These are phyloP conservation scores for Ilyonectria robusta DNA, from an alignment of 2,329 filamentous ascomycete species.

Conservation along the genomic window DNA sequence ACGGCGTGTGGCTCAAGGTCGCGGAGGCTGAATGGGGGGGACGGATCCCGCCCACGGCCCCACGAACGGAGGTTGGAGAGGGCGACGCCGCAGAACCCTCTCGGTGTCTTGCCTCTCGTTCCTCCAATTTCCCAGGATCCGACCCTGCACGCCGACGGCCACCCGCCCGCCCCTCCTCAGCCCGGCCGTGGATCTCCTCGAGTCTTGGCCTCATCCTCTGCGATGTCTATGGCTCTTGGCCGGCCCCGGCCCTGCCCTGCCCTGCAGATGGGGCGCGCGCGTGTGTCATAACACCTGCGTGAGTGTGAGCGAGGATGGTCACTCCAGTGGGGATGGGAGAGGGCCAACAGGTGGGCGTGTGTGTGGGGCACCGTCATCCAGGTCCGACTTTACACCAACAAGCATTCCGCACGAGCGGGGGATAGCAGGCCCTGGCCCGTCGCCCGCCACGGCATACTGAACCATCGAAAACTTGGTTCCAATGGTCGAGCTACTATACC, in stretches of 20 bases:
- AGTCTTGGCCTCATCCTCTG: background rate
- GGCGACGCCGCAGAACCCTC: background rate
- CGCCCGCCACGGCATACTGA: conserved; percentile 23
- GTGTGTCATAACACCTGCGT: conserved; percentile 19
- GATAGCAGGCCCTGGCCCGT: conserved; percentile 17
- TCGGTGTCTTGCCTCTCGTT: conserved; percentile 32
- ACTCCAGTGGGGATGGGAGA: conserved; percentile 3
- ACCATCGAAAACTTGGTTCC: conserved; percentile 11
- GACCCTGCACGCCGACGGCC: conserved; percentile 35
- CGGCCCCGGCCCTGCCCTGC: conserved; percentile 2
- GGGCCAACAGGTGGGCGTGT: conserved; percentile 6
- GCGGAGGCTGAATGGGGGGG: conserved; percentile 23
- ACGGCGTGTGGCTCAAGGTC: conserved; percentile 23
- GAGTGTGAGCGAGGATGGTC: conserved; percentile 16
- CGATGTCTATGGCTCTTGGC: background rate
- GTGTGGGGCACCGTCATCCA: conserved; percentile 22
- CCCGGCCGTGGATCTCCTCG: background rate
- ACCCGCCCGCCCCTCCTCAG: conserved; percentile 12
- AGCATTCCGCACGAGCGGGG: conserved; percentile 18
- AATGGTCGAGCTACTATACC: conserved; percentile 11
- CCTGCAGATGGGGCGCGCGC: conserved; percentile 16
- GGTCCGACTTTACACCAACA: conserved; percentile 26
- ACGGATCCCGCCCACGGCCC: conserved; percentile 21
- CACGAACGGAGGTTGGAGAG: conserved; percentile 20
- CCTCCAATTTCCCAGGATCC: conserved; percentile 36